Conservation (phyloP, 2,329 filamentous ascomycete species). For the Penicillium hordei region DNA sequence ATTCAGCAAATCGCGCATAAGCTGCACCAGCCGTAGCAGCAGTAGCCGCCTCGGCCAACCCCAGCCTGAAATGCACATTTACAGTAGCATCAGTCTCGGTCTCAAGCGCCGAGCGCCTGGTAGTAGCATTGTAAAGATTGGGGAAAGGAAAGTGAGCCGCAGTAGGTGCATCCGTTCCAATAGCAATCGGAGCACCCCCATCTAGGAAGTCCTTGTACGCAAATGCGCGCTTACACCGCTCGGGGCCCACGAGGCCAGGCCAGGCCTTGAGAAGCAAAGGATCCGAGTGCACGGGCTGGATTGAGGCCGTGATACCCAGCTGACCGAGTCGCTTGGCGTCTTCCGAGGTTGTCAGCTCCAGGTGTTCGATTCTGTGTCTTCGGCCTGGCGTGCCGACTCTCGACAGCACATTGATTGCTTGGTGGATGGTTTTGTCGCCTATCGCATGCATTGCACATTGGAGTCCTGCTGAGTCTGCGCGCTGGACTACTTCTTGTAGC, state of each 20-base stretch:
- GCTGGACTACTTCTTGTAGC: slow-evolving; percentile 46
- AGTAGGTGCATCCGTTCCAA: slow-evolving; percentile 53
- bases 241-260: slow-evolving; percentile 46
- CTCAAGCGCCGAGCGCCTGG: slow-evolving; percentile 47
- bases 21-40: slow-evolving; percentile 49
- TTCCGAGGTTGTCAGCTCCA: slow-evolving; percentile 50
- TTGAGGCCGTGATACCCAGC: slow-evolving; percentile 47
- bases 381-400: slow-evolving; percentile 41
- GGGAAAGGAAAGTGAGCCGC: slow-evolving; percentile 47
- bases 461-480: slow-evolving; percentile 45
- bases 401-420: slow-evolving; percentile 49
- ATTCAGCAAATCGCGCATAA: slow-evolving; percentile 49
- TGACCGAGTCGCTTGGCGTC: slow-evolving; percentile 50
- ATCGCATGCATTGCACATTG: slow-evolving; percentile 55
- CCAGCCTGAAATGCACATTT: slow-evolving; percentile 46
- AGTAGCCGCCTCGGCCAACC: slow-evolving; percentile 44
- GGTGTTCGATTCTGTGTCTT: slow-evolving; percentile 53
- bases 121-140: slow-evolving; percentile 53
- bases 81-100: slow-evolving; percentile 41
- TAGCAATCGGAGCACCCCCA: slow-evolving; percentile 47
- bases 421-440: slow-evolving; percentile 49
- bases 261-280: slow-evolving; percentile 51
- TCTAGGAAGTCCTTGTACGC: slow-evolving; percentile 52
- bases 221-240: slow-evolving; percentile 50
- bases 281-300: slow-evolving; percentile 43